Percentiles rank a stretch among this genome's conserved stretches.
Conservation (phyloP, 2,329 filamentous ascomycete species). For the Exophiala spinifera region DNA sequence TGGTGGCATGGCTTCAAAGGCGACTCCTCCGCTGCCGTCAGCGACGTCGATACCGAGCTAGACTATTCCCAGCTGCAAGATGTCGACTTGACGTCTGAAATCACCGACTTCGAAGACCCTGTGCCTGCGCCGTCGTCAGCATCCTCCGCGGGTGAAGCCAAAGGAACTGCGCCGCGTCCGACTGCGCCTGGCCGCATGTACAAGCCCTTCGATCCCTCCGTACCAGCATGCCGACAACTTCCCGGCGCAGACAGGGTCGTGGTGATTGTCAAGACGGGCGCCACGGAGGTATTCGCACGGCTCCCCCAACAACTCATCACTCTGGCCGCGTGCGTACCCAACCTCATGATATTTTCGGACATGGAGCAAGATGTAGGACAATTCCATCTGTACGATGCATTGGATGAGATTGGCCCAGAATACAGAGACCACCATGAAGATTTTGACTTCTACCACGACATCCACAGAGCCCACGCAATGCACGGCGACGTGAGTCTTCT, state of each 20-base stretch:
- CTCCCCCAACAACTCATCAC: slow-evolving; percentile 57
- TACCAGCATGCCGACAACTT: slow-evolving; percentile 18
- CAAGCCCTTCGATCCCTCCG: background rate
- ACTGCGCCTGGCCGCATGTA: background rate
- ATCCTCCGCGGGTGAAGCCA: background rate
- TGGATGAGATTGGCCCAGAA: slow-evolving; percentile 39
- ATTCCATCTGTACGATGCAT: slow-evolving; percentile 34
- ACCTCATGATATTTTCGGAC: slow-evolving; percentile 50
- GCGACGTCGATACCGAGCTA: slow-evolving; percentile 12
- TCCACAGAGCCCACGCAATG: slow-evolving; percentile 12
- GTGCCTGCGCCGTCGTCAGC: background rate
- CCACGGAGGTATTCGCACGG: slow-evolving; percentile 52
- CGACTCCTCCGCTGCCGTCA: background rate
- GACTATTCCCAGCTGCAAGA: background rate
- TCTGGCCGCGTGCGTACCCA: slow-evolving; percentile 47
- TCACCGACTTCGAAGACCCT: slow-evolving; percentile 12
- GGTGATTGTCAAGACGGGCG: slow-evolving; percentile 58
- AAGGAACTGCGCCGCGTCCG: background rate
- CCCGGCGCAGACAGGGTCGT: slow-evolving; percentile 25
- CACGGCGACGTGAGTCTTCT: slow-evolving; percentile 23
- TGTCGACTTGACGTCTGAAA: background rate
- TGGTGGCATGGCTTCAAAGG: slow-evolving; percentile 4
- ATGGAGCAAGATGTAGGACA: slow-evolving; percentile 34
- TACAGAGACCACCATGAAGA: slow-evolving; percentile 46
- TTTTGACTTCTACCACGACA: slow-evolving; percentile 44